Conservation (phyloP, 1,139 yeast species). For the Hanseniaspora gamundiae region DNA sequence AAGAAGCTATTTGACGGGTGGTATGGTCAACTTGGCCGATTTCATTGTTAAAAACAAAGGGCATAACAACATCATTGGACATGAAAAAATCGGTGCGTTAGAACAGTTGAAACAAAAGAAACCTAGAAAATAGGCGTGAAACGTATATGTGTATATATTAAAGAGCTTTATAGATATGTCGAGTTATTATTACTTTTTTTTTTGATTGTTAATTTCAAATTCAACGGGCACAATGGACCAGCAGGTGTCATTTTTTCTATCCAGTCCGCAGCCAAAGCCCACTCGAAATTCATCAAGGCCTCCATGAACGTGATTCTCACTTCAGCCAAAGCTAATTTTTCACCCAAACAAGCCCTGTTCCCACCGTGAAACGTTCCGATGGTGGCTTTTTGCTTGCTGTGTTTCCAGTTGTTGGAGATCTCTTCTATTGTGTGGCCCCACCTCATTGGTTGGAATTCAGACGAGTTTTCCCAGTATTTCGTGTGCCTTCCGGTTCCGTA, state of each 20-base stretch:
- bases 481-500: slow-evolving; percentile 43
- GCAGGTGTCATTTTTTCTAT: slow-evolving; percentile 40
- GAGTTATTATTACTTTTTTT: background rate
- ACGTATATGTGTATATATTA: background rate
- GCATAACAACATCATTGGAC: slow-evolving; percentile 62
- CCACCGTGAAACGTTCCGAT: slow-evolving; percentile 53
- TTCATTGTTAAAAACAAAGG: slow-evolving; percentile 62
- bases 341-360: slow-evolving; percentile 51
- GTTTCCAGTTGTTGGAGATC: slow-evolving; percentile 30
- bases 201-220: slow-evolving; percentile 17
- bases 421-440: slow-evolving; percentile 39
- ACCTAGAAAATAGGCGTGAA: slow-evolving; percentile 8
- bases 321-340: slow-evolving; percentile 42
- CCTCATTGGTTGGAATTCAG: slow-evolving; percentile 39
- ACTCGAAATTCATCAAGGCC: slow-evolving; percentile 27
- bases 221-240: slow-evolving; percentile 30
- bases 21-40: slow-evolving; percentile 75
- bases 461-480: slow-evolving; percentile 36
- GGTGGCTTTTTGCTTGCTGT: slow-evolving; percentile 33
- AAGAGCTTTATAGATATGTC: background rate
- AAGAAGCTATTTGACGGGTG: slow-evolving; percentile 75
- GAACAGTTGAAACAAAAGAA: slow-evolving; percentile 41
- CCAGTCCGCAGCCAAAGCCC: slow-evolving; percentile 36
- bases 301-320: slow-evolving; percentile 30
- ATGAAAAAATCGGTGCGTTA: slow-evolving; percentile 55